Percentiles rank a stretch among this genome's conserved stretches.
These are phyloP conservation scores for Hemileia vastatrix DNA, from an alignment of 1,284 basidiomycete species.

Conservation along the genomic window DNA sequence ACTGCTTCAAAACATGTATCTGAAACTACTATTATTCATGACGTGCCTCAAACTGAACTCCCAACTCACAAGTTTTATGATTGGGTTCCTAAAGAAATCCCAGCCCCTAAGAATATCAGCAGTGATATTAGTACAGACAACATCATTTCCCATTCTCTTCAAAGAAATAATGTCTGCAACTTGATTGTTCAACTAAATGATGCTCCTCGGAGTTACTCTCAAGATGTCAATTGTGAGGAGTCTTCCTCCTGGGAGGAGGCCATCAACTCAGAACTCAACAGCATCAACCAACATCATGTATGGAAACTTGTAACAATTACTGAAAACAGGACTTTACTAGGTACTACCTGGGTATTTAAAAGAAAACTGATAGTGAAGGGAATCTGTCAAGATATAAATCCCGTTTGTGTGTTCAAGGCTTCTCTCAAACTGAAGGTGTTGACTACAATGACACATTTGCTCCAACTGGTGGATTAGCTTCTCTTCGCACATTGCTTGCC, in stretches of 20 bases:
- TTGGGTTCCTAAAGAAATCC: too few species aligned
- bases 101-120: too few species aligned
- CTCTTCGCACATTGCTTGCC: conserved; percentile 45
- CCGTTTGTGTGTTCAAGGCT: conserved; percentile 48
- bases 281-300: background rate
- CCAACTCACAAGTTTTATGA: too few species aligned
- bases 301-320: background rate
- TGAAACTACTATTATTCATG: too few species aligned
- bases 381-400: conserved; percentile 45
- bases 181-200: background rate
- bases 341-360: conserved; percentile 46
- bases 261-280: conserved; percentile 10
- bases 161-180: too few species aligned
- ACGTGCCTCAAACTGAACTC: too few species aligned
- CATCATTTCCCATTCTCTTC: too few species aligned
- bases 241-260: background rate
- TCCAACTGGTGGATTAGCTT: conserved; percentile 45
- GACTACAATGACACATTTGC: conserved; percentile 49
- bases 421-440: conserved; percentile 46
- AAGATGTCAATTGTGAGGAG: background rate
- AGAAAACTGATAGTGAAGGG: conserved; percentile 45
- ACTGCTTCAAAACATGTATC: too few species aligned
- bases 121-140: too few species aligned
- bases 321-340: conserved; percentile 31
- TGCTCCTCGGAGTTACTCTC: background rate